Evolutionary conservation across 177 flowering plant genomes (phyloP), one percentile per base, ranked within the genome.

Genomic region (Vitis hybrid): DNA sequence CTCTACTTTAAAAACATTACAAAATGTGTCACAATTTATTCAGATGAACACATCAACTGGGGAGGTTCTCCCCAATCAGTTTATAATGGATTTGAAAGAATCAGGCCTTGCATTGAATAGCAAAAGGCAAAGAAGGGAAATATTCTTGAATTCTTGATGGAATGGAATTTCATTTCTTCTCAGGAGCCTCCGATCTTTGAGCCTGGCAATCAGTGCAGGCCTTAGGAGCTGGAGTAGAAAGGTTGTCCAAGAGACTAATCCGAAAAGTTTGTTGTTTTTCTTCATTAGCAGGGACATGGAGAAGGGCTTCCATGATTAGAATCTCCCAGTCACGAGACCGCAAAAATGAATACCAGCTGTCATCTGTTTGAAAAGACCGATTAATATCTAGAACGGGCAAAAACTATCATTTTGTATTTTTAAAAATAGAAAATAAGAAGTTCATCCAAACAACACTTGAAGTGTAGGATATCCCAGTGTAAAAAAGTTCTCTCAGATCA

Each of bases 251-350:
- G 59, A 87, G 69, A 66, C 59, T 86, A 57, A 91, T 82, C 38
- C 93, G 83, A 64, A 85, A 66, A 17, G 96, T 85, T 77, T 82
- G 89, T 15, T 83, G 73, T 71, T 81, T 80, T 77, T 83, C 90
- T 54, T 90, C 92, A 76, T 90, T 86, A 55, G 62, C 85, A 67
- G 96, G 95, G 71, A 84, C 80, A 78, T 86, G 90, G 62, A 93
- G 81, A 13, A 88, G 86, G 52, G 96, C 95, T 56, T 93, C 96
- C 91, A 93, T 84, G 15, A 89, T 79, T 13, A 90, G 86, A 53
- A 93, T 89, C n/a, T 91, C 91, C 93, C 93, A 93, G 65, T 91
- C 92, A 31, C 80, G 83, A 12, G 81, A 80, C 54, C 81, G 67
- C 49, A 91, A 63, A 76, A 59, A 74, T 58, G 90, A 81, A 67